Conservation (phyloP, 1,139 yeast genomes). For the Taphrina pruni region DNA sequence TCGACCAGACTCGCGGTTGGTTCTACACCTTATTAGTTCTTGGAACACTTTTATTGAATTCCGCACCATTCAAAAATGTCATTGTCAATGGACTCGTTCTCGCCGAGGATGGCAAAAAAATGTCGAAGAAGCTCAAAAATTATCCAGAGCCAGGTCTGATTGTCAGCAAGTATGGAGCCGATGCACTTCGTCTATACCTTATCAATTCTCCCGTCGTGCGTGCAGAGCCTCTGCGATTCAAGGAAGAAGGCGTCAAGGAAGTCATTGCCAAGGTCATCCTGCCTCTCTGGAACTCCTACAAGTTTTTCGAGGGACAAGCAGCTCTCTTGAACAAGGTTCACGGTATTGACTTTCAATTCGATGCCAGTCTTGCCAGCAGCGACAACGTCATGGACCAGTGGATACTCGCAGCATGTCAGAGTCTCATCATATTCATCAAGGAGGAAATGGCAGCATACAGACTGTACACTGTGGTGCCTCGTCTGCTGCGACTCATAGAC, state of each 20-base stretch:
- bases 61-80: slow-evolving; percentile 93
- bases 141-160: slow-evolving; percentile 92
- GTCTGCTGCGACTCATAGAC: slow-evolving; percentile 83
- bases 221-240: slow-evolving; percentile 94
- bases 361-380: slow-evolving; percentile 62
- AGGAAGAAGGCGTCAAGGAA: slow-evolving; percentile 98
- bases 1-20: slow-evolving; percentile 99
- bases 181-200: slow-evolving; percentile 91
- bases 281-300: slow-evolving; percentile 98
- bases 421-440: slow-evolving; percentile 83
- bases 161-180: slow-evolving; percentile 91
- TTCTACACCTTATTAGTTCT: slow-evolving; percentile 94
- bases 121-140: slow-evolving; percentile 97
- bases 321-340: slow-evolving; percentile 79
- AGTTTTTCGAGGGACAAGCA: slow-evolving; percentile 94
- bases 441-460: slow-evolving; percentile 87
- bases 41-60: slow-evolving; percentile 91
- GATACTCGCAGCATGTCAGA: slow-evolving; percentile 93
- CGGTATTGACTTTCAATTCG: slow-evolving; percentile 72
- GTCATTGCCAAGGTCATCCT: slow-evolving; percentile 92
- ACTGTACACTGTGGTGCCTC: slow-evolving; percentile 94
- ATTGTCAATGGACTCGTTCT: slow-evolving; percentile 95
- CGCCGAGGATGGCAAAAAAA: slow-evolving; percentile 98
- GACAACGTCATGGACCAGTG: slow-evolving; percentile 96
- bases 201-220: slow-evolving; percentile 96